Percentiles rank a stretch among this genome's conserved stretches.
Conservation (phyloP, 441 rosid species). For the Capsella rubella region DNA sequence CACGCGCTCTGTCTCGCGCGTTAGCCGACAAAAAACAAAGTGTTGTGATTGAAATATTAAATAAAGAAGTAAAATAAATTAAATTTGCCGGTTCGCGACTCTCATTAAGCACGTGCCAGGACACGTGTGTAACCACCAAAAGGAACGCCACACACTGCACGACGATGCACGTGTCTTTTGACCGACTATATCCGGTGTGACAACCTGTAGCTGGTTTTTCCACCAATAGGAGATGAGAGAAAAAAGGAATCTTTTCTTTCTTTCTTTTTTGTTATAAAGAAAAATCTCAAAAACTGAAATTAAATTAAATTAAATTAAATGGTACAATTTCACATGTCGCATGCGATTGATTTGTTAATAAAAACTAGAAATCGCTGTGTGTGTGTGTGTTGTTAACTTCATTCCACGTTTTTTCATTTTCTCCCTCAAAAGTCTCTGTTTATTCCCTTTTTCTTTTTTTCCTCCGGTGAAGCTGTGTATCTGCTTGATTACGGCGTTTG, state of each 20-base stretch:
- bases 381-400: conserved; percentile 26
- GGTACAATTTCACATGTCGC: conserved; percentile 45
- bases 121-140: conserved; percentile 28
- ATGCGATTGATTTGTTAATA: conserved; percentile 42
- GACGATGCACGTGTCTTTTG: conserved; percentile 43
- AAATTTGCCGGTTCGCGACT: conserved; percentile 30
- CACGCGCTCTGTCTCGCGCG: conserved; percentile 12
- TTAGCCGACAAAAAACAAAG: conserved; percentile 11
- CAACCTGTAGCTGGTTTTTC: conserved; percentile 29
- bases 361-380: conserved; percentile 29
- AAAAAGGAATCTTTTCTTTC: conserved; percentile 25
- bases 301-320: conserved; percentile 34
- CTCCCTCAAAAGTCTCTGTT: conserved; percentile 15
- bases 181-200: conserved; percentile 40
- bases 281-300: neutral
- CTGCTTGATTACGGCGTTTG: conserved; percentile 23
- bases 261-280: no score
- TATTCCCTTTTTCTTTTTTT: neutral
- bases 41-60: neutral
- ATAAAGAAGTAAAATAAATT: neutral
- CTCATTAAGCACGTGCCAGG: conserved; percentile 37
- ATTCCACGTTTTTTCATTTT: conserved; percentile 23
- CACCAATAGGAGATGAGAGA: conserved; percentile 20
- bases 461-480: conserved; percentile 22
- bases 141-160: conserved; percentile 36